These are phyloP conservation scores for Berberis thunbergii DNA, from an alignment of 164 flowering plant species.

Conservation along the genomic window DNA sequence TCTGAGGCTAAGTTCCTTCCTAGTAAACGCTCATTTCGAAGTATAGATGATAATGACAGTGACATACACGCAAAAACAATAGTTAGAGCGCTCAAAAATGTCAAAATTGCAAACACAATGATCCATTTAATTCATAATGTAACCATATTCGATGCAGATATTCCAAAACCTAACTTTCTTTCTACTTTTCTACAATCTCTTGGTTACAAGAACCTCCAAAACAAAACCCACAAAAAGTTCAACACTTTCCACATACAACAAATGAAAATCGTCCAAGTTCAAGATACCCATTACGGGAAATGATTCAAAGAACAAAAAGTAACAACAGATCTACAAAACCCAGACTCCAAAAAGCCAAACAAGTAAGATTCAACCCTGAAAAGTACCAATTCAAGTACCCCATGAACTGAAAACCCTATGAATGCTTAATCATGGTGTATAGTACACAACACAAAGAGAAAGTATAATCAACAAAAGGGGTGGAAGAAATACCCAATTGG, in stretches of 20 bases:
- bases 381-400: background rate
- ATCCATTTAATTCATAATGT: too few species aligned
- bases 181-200: background rate
- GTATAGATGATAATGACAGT: too few species aligned
- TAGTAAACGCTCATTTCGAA: too few species aligned
- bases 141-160: too few species aligned
- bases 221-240: background rate
- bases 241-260: background rate
- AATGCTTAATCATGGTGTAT: slow-evolving; percentile 4
- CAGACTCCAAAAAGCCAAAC: background rate
- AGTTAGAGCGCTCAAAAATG: too few species aligned
- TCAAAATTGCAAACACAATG: too few species aligned
- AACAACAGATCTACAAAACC: slow-evolving; percentile 7
- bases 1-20: too few species aligned
- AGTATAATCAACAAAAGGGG: slow-evolving; percentile 4
- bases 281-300: background rate
- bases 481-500: background rate
- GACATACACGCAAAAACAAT: too few species aligned
- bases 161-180: too few species aligned
- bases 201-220: background rate
- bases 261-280: background rate
- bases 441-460: slow-evolving; percentile 6
- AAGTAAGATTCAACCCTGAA: background rate
- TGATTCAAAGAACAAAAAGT: slow-evolving; percentile 1
- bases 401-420: slow-evolving; percentile 19